Conservation (phyloP, 2,329 filamentous ascomycete species). For the Fusarium coicis region DNA sequence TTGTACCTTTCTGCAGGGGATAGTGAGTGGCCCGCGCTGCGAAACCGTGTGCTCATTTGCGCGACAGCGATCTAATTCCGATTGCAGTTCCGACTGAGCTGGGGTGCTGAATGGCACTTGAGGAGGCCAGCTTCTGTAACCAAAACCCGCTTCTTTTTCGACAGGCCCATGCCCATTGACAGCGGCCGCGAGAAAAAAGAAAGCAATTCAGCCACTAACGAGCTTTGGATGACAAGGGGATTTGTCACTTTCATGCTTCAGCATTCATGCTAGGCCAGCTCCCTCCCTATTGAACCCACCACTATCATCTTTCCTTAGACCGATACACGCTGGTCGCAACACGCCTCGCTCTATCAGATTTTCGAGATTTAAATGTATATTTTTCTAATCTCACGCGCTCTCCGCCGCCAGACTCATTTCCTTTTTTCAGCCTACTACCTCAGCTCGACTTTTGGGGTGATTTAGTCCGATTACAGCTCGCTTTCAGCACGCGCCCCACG, state of each 20-base stretch:
- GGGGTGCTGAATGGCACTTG: slow-evolving; percentile 35
- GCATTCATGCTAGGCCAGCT: not conserved
- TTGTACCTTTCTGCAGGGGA: slow-evolving; percentile 32
- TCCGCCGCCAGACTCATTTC: slow-evolving; percentile 24
- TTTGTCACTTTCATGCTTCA: slow-evolving; percentile 4
- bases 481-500: slow-evolving; percentile 36
- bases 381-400: slow-evolving; percentile 20
- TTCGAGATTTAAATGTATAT: not conserved
- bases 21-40: slow-evolving; percentile 17
- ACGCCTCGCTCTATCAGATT: not conserved
- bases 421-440: slow-evolving; percentile 20
- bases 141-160: slow-evolving; percentile 31
- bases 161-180: slow-evolving; percentile 29
- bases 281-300: slow-evolving; percentile 3
- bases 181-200: slow-evolving; percentile 17
- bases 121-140: slow-evolving; percentile 21
- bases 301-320: slow-evolving; percentile 1
- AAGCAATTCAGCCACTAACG: slow-evolving; percentile 19
- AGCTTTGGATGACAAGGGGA: slow-evolving; percentile 12
- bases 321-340: slow-evolving; percentile 24
- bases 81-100: slow-evolving; percentile 17
- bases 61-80: slow-evolving; percentile 12
- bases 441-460: slow-evolving; percentile 19
- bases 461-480: slow-evolving; percentile 28
- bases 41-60: slow-evolving; percentile 41